Percentiles rank a stretch among this genome's conserved stretches.
Conservation (phyloP, 2,329 filamentous ascomycete genomes). For the Colletotrichum paranaense region DNA sequence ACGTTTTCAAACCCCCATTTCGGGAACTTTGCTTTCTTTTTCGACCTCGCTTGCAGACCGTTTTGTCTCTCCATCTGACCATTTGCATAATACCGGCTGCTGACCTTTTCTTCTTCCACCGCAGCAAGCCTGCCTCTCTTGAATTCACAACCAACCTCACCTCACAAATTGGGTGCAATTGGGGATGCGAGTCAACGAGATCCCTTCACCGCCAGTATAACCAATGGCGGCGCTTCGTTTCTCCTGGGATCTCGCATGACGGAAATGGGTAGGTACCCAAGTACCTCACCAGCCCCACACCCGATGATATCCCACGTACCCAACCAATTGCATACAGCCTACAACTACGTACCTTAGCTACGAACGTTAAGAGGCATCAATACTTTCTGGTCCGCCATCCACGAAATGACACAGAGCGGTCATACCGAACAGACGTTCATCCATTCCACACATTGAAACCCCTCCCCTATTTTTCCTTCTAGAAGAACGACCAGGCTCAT, state of each 20-base stretch:
- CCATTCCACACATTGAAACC: constrained; percentile 3
- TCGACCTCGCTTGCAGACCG: not conserved
- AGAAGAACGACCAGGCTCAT: not conserved
- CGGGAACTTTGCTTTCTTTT: constrained; percentile 1
- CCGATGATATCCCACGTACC: not conserved
- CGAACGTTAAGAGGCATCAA: not conserved
- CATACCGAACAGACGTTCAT: not conserved
- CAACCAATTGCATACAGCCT: not conserved
- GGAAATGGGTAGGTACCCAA: not conserved
- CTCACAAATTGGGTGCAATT: not conserved
- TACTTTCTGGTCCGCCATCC: not conserved
- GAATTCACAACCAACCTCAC: not conserved
- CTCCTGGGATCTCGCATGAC: constrained; percentile 12
- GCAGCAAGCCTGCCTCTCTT: not conserved
- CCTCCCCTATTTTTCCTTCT: constrained; percentile 18
- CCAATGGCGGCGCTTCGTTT: not conserved
- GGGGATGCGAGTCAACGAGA: not conserved
- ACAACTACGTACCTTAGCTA: no score
- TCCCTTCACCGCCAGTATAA: not conserved
- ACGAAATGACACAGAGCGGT: not conserved
- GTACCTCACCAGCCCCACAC: constrained; percentile 13
- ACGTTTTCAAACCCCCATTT: not conserved
- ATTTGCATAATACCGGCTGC: not conserved
- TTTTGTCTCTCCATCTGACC: constrained; percentile 27
- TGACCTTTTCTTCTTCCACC: constrained; percentile 2